Evolutionary conservation across 345 rosid species (phyloP), one percentile per base, ranked within the genome.

Genomic region (Gossypioides kirkii): DNA sequence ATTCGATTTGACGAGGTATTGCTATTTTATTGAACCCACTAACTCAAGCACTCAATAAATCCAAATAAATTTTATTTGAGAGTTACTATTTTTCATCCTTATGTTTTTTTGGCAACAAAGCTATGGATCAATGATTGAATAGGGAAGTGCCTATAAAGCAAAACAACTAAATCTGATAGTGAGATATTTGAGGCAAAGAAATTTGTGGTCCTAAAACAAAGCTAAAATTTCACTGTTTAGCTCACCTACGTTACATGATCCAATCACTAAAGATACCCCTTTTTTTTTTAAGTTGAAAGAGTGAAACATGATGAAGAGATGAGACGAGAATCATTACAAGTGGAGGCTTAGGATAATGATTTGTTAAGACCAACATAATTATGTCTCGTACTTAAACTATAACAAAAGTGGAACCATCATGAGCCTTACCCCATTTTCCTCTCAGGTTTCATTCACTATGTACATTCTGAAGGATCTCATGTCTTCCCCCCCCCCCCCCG

Each of bases 361-460:
- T 78, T 58, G 77, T 73, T 63, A 77, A 78, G 87, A 81, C 69
- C 76, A 55, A 25, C 59, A 84, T 86, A 73, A 86, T 86, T 80
- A 75, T 87, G 90, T 89, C 81, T 76, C 79, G 87, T 84, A 81
- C 84, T 84, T 82, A 65, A 69, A 80, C 74, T 25, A 58, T 72
- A 22, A 32, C 38, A 32, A 36, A 80, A 55, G 70, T 20, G 61
- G 42, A 63, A 76, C 63, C 66, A 80, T 80, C 10, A 82, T 71
- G 77, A 70, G 80, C 67, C 73, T 70, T 69, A n/a, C 41, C 42
- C 11, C 20, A 25, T 65, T 72, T 32, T 9, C 46, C 68, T 5
- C 22, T 53, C 0, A 53, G 42, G 38, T 10, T 52, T 22, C 9
- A 64, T 42, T 12, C 22, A 13, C 41, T 45, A 66, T 45, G 8